Conservation (phyloP, 352 stramenopile species). For the Plasmopara halstedii region DNA sequence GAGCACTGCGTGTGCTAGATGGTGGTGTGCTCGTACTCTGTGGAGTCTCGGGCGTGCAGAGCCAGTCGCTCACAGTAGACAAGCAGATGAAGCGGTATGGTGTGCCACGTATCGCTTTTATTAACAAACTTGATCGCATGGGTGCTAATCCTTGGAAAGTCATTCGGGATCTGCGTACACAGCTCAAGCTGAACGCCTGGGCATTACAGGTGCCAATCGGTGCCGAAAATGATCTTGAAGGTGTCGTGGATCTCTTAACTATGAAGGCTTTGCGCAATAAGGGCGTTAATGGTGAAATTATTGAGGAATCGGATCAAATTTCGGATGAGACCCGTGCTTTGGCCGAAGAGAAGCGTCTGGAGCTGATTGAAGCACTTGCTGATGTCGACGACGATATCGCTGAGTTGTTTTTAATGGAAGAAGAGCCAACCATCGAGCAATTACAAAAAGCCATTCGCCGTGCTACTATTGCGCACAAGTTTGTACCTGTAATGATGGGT, state of each 20-base stretch:
- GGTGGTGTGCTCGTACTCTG: slow-evolving; percentile 94
- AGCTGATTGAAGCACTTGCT: slow-evolving; percentile 93
- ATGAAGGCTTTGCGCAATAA: slow-evolving; percentile 88
- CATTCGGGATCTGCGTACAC: slow-evolving; percentile 91
- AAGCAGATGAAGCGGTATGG: slow-evolving; percentile 99
- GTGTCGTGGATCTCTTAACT: slow-evolving; percentile 95
- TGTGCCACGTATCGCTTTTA: slow-evolving; percentile 97
- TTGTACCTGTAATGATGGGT: slow-evolving; percentile 99
- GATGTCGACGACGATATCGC: slow-evolving; percentile 98
- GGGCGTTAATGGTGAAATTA: slow-evolving; percentile 85
- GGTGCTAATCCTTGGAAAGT: slow-evolving; percentile 94
- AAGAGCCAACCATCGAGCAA: slow-evolving; percentile 88
- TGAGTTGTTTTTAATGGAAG: slow-evolving; percentile 99
- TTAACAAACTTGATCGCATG: slow-evolving; percentile 99
- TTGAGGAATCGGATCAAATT: slow-evolving; percentile 87
- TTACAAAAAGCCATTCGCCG: slow-evolving; percentile 93
- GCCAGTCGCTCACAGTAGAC: slow-evolving; percentile 97
- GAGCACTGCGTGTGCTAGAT: slow-evolving; percentile 97
- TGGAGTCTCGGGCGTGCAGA: slow-evolving; percentile 93
- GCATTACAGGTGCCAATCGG: slow-evolving; percentile 97
- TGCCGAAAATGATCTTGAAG: slow-evolving; percentile 90
- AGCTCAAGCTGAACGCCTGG: slow-evolving; percentile 96
- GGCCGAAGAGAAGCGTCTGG: slow-evolving; percentile 85
- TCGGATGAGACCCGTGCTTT: slow-evolving; percentile 77
- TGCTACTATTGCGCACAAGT: slow-evolving; percentile 94